These are phyloP conservation scores for Picea abies DNA, from an alignment of 83 land plant species.

Conservation along the genomic window DNA sequence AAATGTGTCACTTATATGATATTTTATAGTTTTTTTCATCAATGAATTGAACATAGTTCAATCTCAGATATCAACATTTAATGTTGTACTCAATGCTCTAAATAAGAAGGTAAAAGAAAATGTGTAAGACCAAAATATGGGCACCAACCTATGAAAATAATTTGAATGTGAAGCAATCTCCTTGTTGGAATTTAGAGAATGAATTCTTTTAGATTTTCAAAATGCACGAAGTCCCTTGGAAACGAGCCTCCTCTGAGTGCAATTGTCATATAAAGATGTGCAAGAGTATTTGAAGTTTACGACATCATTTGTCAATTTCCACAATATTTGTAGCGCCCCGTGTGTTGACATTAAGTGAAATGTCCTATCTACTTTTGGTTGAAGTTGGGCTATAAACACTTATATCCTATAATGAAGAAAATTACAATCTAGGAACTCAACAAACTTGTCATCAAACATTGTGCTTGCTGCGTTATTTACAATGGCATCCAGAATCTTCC, in stretches of 20 bases:
- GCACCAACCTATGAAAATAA: constrained; percentile 1
- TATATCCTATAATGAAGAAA: constrained; percentile 19
- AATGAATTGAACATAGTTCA: no score
- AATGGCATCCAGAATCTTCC: constrained; percentile 27
- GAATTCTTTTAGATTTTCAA: neutral
- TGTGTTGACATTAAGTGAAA: constrained; percentile 47
- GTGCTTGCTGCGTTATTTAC: constrained; percentile 35
- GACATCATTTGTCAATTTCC: constrained; percentile 44
- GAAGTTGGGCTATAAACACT: constrained; percentile 16
- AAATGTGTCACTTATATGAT: no score
- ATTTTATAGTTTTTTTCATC: no score
- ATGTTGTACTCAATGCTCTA: neutral
- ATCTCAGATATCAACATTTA: neutral
- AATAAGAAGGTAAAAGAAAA: neutral
- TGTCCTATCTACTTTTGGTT: constrained; percentile 36
- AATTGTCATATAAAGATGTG: constrained; percentile 17
- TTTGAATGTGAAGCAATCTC: neutral
- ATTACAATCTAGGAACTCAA: constrained; percentile 13
- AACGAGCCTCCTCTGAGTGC: neutral
- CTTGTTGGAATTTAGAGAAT: neutral
- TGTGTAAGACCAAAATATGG: neutral
- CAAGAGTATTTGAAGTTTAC: constrained; percentile 33
- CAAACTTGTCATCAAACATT: no score
- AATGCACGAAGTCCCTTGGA: constrained; percentile 6
- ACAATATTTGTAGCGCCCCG: constrained; percentile 38